phyloP scores from a whole-genome alignment of 352 stramenopile species.

The Peronospora destructor region DNA sequence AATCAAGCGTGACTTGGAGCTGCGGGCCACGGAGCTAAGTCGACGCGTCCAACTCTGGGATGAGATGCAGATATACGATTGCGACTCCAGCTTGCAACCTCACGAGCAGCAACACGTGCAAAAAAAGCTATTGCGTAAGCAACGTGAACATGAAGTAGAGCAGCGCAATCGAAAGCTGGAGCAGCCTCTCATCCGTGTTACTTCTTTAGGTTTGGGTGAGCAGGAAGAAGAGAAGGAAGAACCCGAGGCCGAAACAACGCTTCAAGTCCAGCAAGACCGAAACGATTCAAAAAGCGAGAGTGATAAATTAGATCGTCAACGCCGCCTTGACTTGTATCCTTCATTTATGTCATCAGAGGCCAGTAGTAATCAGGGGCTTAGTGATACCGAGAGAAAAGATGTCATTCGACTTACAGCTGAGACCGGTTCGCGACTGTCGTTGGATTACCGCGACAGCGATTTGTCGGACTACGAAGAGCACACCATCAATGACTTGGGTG shows the following conservation, averaged over 20 bases:
- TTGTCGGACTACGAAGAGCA: constrained; percentile 42
- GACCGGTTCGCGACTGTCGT: constrained; percentile 17
- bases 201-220: constrained; percentile 16
- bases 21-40: constrained; percentile 27
- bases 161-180: constrained; percentile 3
- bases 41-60: constrained; percentile 28
- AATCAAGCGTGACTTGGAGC: constrained; percentile 28
- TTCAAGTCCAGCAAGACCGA: constrained; percentile 11
- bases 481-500: constrained; percentile 30
- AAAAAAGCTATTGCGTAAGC: constrained; percentile 10
- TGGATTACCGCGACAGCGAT: constrained; percentile 27
- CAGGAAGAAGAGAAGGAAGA: constrained; percentile 27
- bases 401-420: constrained; percentile 23
- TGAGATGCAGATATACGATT: constrained; percentile 30
- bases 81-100: constrained; percentile 21
- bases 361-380: constrained; percentile 23
- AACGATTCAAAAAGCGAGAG: constrained; percentile 16
- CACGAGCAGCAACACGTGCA: constrained; percentile 8
- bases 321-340: constrained; percentile 14
- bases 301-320: constrained; percentile 9
- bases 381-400: constrained; percentile 23
- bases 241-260: constrained; percentile 13
- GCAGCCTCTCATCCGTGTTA: constrained; percentile 11
- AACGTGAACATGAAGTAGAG: constrained; percentile 10
- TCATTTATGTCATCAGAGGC: constrained; percentile 34